Percentiles rank a stretch among this genome's conserved stretches.
These are phyloP conservation scores for Cryphonectria nitschkei DNA, from an alignment of 2,329 filamentous ascomycete genomes.

Conservation along the genomic window DNA sequence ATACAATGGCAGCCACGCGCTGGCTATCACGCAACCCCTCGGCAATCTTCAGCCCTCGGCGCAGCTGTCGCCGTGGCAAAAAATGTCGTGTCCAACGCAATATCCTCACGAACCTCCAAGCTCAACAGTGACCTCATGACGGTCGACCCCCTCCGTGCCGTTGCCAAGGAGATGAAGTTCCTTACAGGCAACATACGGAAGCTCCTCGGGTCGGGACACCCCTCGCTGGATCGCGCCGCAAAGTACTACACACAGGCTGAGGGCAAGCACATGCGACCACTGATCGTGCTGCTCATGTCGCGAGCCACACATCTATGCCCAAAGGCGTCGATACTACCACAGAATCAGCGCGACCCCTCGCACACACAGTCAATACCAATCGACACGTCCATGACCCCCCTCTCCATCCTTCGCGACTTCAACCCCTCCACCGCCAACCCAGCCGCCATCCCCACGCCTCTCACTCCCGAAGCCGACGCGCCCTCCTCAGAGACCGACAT, in stretches of 20 bases:
- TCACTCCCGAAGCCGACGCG: slow-evolving; percentile 44
- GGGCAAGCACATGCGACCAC: slow-evolving; percentile 93
- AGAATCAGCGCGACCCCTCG: slow-evolving; percentile 48
- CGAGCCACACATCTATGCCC: slow-evolving; percentile 83
- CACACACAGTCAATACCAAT: slow-evolving; percentile 41
- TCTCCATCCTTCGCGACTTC: slow-evolving; percentile 70
- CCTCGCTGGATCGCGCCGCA: slow-evolving; percentile 88
- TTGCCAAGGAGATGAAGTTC: slow-evolving; percentile 96
- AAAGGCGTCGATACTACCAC: slow-evolving; percentile 50
- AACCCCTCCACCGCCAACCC: slow-evolving; percentile 73
- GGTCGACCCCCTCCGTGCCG: slow-evolving; percentile 84
- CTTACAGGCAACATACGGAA: slow-evolving; percentile 91
- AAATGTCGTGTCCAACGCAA: slow-evolving; percentile 71
- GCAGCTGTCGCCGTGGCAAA: slow-evolving; percentile 73
- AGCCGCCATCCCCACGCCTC: slow-evolving; percentile 47
- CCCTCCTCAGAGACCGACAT: slow-evolving; percentile 63
- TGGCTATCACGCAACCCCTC: slow-evolving; percentile 50
- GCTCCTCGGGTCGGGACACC: slow-evolving; percentile 91
- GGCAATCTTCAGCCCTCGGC: slow-evolving; percentile 68
- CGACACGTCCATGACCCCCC: slow-evolving; percentile 59
- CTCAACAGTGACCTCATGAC: slow-evolving; percentile 63
- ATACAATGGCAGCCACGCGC: slow-evolving; percentile 39
- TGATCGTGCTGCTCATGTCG: slow-evolving; percentile 96
- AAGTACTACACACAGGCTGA: slow-evolving; percentile 98
- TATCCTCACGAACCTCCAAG: slow-evolving; percentile 56